Conservation (phyloP, 1,139 yeast species). For the Geotrichum macrosporum region DNA sequence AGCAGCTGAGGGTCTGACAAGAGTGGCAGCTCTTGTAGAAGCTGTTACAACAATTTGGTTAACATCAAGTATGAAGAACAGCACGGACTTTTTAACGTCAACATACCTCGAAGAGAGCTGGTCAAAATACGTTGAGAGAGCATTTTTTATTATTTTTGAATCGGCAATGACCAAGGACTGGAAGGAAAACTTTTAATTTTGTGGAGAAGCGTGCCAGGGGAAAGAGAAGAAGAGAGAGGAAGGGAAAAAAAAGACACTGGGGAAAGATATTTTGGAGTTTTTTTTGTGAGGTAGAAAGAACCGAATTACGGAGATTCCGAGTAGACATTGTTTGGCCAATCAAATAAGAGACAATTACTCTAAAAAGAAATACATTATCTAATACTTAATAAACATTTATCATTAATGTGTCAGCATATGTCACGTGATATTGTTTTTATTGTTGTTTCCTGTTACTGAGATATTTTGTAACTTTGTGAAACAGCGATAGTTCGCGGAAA, state of each 20-base stretch:
- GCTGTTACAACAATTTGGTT: constrained; percentile 13
- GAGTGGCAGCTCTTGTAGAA: constrained; percentile 14
- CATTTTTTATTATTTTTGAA: constrained; percentile 17
- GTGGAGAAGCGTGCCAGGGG: constrained; percentile 2
- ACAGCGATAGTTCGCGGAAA: no score
- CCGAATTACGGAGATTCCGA: neutral
- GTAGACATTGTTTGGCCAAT: neutral
- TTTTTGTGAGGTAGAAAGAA: neutral
- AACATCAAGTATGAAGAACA: neutral
- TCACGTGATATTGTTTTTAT: no score
- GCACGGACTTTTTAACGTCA: neutral
- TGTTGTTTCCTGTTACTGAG: no score
- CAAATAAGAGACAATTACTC: neutral
- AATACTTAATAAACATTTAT: no score
- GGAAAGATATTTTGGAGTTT: neutral
- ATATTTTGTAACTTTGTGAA: no score
- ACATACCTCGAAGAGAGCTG: constrained; percentile 19
- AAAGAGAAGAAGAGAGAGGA: neutral
- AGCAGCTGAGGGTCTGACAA: constrained; percentile 19
- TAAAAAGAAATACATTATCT: neutral
- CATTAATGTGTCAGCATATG: no score
- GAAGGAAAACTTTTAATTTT: neutral
- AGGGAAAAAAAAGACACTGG: neutral
- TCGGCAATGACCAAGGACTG: neutral
- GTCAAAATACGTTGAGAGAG: constrained; percentile 19